Evolutionary conservation across 2,329 filamentous ascomycete species (phyloP).

Genomic region (Alternaria novae-zelandiae): DNA sequence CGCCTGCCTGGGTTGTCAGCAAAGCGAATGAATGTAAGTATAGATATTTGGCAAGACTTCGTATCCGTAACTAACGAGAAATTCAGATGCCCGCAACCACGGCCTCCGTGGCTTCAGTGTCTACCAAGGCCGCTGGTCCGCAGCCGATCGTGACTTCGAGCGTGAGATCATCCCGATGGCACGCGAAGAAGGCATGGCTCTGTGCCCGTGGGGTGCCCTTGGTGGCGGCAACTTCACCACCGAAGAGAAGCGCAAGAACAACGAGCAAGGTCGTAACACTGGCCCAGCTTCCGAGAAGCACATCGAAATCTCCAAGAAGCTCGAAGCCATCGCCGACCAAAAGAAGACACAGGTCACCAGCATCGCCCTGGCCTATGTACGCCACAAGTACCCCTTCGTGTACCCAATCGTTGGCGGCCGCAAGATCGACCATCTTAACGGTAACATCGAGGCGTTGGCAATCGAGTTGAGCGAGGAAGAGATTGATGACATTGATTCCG

Average conservation of each 20-base stretch:
- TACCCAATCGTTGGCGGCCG: constrained; percentile 77
- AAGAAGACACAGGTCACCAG: constrained; percentile 66
- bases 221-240: constrained; percentile 56
- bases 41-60: background rate
- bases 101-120: constrained; percentile 73
- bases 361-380: constrained; percentile 72
- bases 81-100: constrained; percentile 67
- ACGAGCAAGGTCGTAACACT: constrained; percentile 46
- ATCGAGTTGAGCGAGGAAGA: constrained; percentile 60
- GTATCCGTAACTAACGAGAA: background rate
- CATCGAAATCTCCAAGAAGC: constrained; percentile 59
- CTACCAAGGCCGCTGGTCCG: constrained; percentile 71
- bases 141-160: constrained; percentile 69
- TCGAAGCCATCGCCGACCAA: constrained; percentile 65
- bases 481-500: constrained; percentile 61
- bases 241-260: constrained; percentile 35
- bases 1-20: constrained; percentile 52
- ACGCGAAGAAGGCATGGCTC: constrained; percentile 66
- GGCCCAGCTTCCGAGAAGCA: constrained; percentile 56
- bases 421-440: constrained; percentile 74
- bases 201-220: constrained; percentile 63
- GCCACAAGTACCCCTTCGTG: constrained; percentile 73
- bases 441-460: constrained; percentile 63
- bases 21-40: constrained; percentile 55
- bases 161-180: constrained; percentile 73